Evolutionary conservation across 2,329 filamentous ascomycete species (phyloP), one percentile per base, ranked within the genome.

Genomic region (Epichloe hybrida): DNA sequence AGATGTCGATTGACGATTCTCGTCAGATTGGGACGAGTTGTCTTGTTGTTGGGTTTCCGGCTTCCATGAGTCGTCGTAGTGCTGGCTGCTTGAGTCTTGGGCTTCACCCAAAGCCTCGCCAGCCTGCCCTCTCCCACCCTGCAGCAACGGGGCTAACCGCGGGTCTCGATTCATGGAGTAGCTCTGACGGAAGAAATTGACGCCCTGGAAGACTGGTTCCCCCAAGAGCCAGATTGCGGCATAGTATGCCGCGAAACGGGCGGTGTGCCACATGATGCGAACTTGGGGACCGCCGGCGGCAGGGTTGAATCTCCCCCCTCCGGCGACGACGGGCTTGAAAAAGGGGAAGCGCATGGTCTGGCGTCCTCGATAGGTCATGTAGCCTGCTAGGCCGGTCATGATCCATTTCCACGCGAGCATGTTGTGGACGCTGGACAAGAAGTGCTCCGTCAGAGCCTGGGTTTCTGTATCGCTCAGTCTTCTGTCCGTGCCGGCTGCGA

Each of bases 271-370:
- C 20, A 58, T 49, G 15, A 40, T 15, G 23, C 47, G 53, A 5
- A 68, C 64, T 0, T n/a, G 39, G 0, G 0, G 44, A 3, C 65
- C 66, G 3, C 54, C 59, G 2, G 65, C 40, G n/a, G 64, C 34
- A 8, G 66, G 65, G 49, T 66, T 57, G 38, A 67, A 65, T 31
- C 45, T 57, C 20, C 23, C 20, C 23, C 51, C 46, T 38, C 41
- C 46, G 42, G 38, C 52, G 35, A 59, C 56, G 43, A 65, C 63
- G 2, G 69, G 68, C 38, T 58, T 62, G 57, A 63, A 68, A 40
- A 73, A 62, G 15, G 70, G 69, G 55, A 74, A 73, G 5, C 61
- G 63, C 56, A 66, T 70, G 3, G 58, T 65, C 20, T 55, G 55
- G 40, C 65, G 62, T 4, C 61, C 60, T 9, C 56, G 52, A 36